Evolutionary conservation across 2,329 filamentous ascomycete genomes (phyloP), one percentile per base, ranked within the genome.

Genomic region (Leptoxyphium fumago): DNA sequence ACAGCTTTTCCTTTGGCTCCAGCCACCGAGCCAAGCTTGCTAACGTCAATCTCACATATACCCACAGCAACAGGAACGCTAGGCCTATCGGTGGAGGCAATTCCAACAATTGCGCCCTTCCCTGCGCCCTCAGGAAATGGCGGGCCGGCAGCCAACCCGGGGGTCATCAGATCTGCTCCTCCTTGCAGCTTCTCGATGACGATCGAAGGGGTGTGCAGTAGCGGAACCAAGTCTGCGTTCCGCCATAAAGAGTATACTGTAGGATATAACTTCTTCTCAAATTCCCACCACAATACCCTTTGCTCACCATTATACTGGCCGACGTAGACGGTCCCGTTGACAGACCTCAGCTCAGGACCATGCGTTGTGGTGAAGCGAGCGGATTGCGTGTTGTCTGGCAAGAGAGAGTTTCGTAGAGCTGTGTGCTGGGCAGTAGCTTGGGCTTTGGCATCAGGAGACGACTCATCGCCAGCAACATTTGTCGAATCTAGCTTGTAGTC

Each of bases 121-220:
- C 68, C 73, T 2, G 78, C 78, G 40, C 65, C 66, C 30, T 63
- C 52, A 3, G 77, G 75, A 53, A 81, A 82, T 2, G 78, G 77
- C 10, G 78, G 76, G 1, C 78, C 77, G 43, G 74, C 71, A 26
- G 77, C 72, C 11, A 83, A 61, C 8, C 79, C 79, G 2, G 79
- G 79, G 1, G 74, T 80, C 79, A 82, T 82, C 40, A 83, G 63
- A 58, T 82, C 78, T 15, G 79, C 78, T 3, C 79, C 79, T 7
- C 71, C 70, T 45, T 73, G 73, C 8, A 83, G 62, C 59, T 81
- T 82, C 47, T 72, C 67, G 54, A 82, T 72, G 2, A 78, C 74
- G 18, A 76, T 69, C 9, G 69, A 66, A 3, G 75, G 76, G 0
- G 79, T 82, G 51, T 80, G 72, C n/a, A 83, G 66, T 29, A 83